Conservation (phyloP, 164 flowering plant species). For the Santalum album region DNA sequence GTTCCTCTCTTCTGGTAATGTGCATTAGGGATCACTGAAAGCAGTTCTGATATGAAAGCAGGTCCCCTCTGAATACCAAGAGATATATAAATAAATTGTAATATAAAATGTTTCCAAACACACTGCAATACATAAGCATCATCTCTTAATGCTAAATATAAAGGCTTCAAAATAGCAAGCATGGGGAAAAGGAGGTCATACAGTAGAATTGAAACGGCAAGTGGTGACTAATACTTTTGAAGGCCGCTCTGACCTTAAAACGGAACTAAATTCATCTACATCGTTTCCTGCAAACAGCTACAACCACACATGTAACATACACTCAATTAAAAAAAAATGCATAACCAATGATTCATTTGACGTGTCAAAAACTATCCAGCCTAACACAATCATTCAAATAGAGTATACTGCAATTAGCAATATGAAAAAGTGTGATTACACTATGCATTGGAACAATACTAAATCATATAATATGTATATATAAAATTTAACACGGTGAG, state of each 20-base stretch:
- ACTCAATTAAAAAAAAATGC: neutral
- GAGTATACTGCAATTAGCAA: no score
- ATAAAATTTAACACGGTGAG: no score
- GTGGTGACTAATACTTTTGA: constrained; percentile 89
- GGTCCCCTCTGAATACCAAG: constrained; percentile 74
- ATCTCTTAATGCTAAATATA: neutral
- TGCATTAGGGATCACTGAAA: constrained; percentile 82
- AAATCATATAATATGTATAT: no score
- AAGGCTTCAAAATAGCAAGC: neutral
- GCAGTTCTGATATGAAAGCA: constrained; percentile 67
- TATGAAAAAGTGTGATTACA: no score
- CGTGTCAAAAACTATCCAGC: no score
- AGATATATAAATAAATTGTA: neutral
- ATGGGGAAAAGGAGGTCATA: constrained; percentile 23
- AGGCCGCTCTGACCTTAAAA: constrained; percentile 37
- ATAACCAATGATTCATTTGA: no score
- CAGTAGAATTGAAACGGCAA: constrained; percentile 76
- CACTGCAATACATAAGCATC: neutral
- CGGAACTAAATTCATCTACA: constrained; percentile 73
- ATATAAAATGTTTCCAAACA: neutral
- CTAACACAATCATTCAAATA: no score
- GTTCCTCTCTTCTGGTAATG: constrained; percentile 88
- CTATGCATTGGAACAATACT: no score
- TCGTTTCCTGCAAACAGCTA: constrained; percentile 86
- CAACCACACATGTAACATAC: constrained; percentile 5